These are phyloP conservation scores for Chrysanthemum makinoi DNA, from an alignment of 129 eudicot species.

Conservation along the genomic window DNA sequence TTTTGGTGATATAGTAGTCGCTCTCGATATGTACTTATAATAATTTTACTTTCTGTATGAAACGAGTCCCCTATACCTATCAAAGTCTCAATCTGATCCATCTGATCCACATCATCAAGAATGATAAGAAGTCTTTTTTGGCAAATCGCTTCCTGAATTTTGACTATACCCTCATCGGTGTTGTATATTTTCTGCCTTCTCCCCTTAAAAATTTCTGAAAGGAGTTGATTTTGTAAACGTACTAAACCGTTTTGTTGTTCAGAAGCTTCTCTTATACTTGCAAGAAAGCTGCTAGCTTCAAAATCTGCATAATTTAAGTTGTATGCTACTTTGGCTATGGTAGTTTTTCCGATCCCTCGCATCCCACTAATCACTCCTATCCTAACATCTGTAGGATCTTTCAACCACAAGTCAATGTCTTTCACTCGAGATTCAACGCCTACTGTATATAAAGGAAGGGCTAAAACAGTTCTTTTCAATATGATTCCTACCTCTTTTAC, in stretches of 20 bases:
- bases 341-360: constrained; percentile 40
- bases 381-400: constrained; percentile 15
- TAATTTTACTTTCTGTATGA: constrained; percentile 27
- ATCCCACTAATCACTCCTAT: constrained; percentile 29
- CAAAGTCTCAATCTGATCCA: constrained; percentile 28
- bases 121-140: constrained; percentile 21
- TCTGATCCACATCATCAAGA: constrained; percentile 39
- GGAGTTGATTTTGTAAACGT: constrained; percentile 31
- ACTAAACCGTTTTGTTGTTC: constrained; percentile 31
- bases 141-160: constrained; percentile 24
- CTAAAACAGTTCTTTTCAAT: constrained; percentile 25
- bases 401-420: constrained; percentile 31
- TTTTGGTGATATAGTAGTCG: constrained; percentile 16
- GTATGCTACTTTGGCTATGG: constrained; percentile 32
- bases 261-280: constrained; percentile 28
- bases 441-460: constrained; percentile 22
- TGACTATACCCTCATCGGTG: constrained; percentile 27
- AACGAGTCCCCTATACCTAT: constrained; percentile 18
- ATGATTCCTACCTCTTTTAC: constrained; percentile 22
- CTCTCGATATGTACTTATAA: constrained; percentile 25
- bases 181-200: constrained; percentile 19
- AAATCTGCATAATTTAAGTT: constrained; percentile 22
- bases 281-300: constrained; percentile 38
- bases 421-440: constrained; percentile 32
- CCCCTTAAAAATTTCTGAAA: constrained; percentile 30